A percentile compares a stretch with the other conserved stretches of the same genome.
Conservation (phyloP, 257 asterid species). For the Thymus mandschuricus region DNA sequence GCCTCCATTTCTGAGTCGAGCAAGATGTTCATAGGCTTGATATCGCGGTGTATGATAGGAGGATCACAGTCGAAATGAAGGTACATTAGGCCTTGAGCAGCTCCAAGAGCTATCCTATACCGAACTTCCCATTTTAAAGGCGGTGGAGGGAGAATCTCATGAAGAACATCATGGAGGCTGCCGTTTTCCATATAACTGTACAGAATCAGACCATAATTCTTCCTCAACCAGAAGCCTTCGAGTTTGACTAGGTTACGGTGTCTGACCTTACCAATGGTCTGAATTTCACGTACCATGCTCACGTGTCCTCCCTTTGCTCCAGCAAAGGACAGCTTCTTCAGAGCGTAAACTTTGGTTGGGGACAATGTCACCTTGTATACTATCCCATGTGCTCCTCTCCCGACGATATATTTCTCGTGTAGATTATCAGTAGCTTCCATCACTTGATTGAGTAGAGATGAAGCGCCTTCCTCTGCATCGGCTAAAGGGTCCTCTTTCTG, state of each 20-base stretch:
- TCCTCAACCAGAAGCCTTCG: slow-evolving; percentile 79
- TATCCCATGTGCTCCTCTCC: slow-evolving; percentile 82
- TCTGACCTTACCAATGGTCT: slow-evolving; percentile 78
- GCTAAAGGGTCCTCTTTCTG: slow-evolving; percentile 27
- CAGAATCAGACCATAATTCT: slow-evolving; percentile 69
- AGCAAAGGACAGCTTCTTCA: slow-evolving; percentile 59
- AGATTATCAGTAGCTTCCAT: slow-evolving; percentile 72
- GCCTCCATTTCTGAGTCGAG: slow-evolving; percentile 80
- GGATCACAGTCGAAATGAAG: slow-evolving; percentile 90
- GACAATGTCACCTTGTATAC: slow-evolving; percentile 69
- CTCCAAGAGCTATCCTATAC: slow-evolving; percentile 68
- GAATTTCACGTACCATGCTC: slow-evolving; percentile 73
- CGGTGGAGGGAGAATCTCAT: slow-evolving; percentile 40
- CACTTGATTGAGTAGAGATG: slow-evolving; percentile 70
- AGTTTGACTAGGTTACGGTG: slow-evolving; percentile 78
- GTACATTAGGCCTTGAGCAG: slow-evolving; percentile 77
- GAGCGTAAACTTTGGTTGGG: slow-evolving; percentile 61
- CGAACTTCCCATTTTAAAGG: slow-evolving; percentile 62
- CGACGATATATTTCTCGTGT: slow-evolving; percentile 55
- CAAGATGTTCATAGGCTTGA: slow-evolving; percentile 77
- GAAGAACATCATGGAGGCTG: slow-evolving; percentile 78
- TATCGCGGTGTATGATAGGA: slow-evolving; percentile 70
- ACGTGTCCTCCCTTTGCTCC: slow-evolving; percentile 50
- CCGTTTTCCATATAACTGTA: slow-evolving; percentile 74
- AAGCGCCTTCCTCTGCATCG: slow-evolving; percentile 60